Percentiles rank a stretch among this genome's conserved stretches.
phyloP scores from a whole-genome alignment of 169 alveolate genomes.

The Ichthyophthirius multifiliis region DNA sequence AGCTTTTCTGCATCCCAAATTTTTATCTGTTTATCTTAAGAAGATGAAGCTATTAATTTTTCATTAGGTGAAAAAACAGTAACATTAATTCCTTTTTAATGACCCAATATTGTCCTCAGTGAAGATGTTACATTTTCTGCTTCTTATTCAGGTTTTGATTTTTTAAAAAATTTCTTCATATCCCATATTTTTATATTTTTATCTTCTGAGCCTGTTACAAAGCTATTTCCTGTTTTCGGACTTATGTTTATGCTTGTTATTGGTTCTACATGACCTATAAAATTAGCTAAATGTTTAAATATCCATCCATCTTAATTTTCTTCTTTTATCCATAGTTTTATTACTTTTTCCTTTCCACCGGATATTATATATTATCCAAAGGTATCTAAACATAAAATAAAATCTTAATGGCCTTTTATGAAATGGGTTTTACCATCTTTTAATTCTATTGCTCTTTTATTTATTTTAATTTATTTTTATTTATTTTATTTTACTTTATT shows the following conservation, averaged over 20 bases:
- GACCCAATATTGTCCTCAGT: constrained; percentile 65
- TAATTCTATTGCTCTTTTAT: constrained; percentile 40
- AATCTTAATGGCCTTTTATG: constrained; percentile 79
- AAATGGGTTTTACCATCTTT: constrained; percentile 44
- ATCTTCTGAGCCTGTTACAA: constrained; percentile 72
- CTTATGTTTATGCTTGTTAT: constrained; percentile 54
- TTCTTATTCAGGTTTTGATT: constrained; percentile 5
- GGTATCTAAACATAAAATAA: constrained; percentile 65
- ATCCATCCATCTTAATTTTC: background rate
- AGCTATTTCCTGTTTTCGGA: constrained; percentile 49
- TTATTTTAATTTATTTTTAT: constrained; percentile 26
- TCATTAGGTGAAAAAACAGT: constrained; percentile 81
- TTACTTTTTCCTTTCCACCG: constrained; percentile 76
- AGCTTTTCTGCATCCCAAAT: constrained; percentile 60
- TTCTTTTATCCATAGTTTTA: constrained; percentile 65
- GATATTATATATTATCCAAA: constrained; percentile 58
- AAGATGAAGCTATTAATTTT: constrained; percentile 74
- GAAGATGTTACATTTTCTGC: constrained; percentile 51
- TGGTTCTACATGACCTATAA: constrained; percentile 70
- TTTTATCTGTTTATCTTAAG: constrained; percentile 76
- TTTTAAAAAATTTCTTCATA: constrained; percentile 3
- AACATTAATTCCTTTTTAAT: constrained; percentile 77
- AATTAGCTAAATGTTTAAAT: constrained; percentile 36
- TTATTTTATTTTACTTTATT: constrained; percentile 26
- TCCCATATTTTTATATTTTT: constrained; percentile 77